Evolutionary conservation across 2,329 filamentous ascomycete species (phyloP).

Genomic region (Fusarium tanahbumbuense): DNA sequence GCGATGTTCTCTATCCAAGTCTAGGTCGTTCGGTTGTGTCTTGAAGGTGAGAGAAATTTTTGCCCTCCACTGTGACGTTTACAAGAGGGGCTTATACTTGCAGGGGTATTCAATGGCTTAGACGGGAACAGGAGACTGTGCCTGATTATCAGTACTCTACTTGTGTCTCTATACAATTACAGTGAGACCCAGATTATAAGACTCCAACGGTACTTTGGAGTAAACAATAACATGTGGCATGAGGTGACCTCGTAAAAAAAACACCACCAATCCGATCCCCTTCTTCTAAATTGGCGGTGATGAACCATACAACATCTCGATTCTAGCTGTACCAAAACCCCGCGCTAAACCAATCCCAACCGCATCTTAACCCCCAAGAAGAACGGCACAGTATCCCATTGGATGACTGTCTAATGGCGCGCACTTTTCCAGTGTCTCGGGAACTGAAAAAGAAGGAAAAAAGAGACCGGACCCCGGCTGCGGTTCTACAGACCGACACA

Average conservation of each 20-base stretch:
- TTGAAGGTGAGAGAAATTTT: constrained; percentile 36
- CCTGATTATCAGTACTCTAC: background rate
- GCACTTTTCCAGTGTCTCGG: constrained; percentile 21
- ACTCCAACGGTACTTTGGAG: no score
- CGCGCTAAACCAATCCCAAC: constrained; percentile 31
- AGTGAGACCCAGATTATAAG: no score
- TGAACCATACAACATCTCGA: constrained; percentile 19
- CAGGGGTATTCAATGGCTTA: constrained; percentile 24
- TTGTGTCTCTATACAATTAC: background rate
- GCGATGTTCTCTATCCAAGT: background rate
- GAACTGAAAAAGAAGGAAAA: constrained; percentile 11
- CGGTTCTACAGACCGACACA: no score
- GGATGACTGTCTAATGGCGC: background rate
- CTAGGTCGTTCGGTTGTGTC: background rate
- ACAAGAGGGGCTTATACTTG: constrained; percentile 34
- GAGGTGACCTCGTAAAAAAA: constrained; percentile 17
- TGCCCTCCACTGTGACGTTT: constrained; percentile 46
- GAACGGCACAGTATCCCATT: constrained; percentile 24
- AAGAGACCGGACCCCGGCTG: background rate
- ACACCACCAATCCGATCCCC: background rate
- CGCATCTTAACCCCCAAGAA: background rate
- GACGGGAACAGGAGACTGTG: background rate
- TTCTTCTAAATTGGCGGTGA: constrained; percentile 27
- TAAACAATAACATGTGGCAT: background rate
- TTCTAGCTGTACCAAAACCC: constrained; percentile 12